phyloP scores from a whole-genome alignment of 202 grass and related monocot species.

The Setaria italica region DNA sequence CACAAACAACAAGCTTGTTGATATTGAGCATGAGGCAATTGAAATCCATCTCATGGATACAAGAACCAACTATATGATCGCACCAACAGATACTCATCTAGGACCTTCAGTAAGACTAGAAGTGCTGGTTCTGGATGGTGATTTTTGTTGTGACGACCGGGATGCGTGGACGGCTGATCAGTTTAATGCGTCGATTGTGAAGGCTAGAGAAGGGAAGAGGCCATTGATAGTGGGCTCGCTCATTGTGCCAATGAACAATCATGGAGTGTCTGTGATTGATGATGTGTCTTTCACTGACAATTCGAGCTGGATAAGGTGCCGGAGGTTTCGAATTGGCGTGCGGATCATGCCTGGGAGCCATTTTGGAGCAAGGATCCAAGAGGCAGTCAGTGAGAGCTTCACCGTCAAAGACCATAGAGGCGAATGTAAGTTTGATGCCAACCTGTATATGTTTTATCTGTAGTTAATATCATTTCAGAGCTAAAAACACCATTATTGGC shows the following conservation, averaged over 20 bases:
- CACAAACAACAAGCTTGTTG: constrained; percentile 61
- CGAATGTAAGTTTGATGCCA: constrained; percentile 59
- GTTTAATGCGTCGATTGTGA: constrained; percentile 46
- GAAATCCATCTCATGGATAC: constrained; percentile 49
- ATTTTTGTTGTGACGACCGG: constrained; percentile 45
- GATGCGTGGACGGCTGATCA: constrained; percentile 41
- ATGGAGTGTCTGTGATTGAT: constrained; percentile 41
- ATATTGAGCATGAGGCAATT: constrained; percentile 8
- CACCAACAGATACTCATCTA: constrained; percentile 5
- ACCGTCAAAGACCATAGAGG: constrained; percentile 84
- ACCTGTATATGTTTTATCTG: too few relatives aligned
- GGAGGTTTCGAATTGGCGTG: constrained; percentile 72
- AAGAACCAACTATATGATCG: neutral
- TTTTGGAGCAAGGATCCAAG: constrained; percentile 49
- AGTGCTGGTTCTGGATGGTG: constrained; percentile 63
- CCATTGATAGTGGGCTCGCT: constrained; percentile 60
- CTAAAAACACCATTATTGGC: too few relatives aligned
- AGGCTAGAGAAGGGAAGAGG: constrained; percentile 65
- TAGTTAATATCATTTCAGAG: neutral
- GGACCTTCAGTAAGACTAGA: constrained; percentile 42
- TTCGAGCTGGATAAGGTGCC: constrained; percentile 82
- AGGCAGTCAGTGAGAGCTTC: constrained; percentile 72
- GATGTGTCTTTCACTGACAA: constrained; percentile 84
- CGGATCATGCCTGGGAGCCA: constrained; percentile 28
- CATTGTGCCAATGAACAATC: constrained; percentile 38